Evolutionary conservation across 257 asterid genomes (phyloP).

Genomic region (Handroanthus guayacan): DNA sequence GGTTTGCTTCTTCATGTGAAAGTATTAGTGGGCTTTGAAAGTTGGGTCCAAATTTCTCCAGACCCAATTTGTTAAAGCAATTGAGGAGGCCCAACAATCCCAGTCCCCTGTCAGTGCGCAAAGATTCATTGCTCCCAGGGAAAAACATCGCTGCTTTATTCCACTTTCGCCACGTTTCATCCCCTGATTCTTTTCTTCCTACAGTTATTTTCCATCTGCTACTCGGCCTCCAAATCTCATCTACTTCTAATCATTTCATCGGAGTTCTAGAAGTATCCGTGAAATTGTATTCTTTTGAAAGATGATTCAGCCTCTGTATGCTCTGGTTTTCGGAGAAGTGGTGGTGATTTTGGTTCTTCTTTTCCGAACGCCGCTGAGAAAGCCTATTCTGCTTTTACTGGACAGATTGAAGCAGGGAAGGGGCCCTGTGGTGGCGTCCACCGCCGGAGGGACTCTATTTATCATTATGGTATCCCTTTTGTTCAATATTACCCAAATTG

Average conservation of each 20-base stretch:
- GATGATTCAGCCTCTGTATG: conserved; percentile 80
- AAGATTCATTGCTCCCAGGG: not conserved
- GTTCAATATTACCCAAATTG: conserved; percentile 49
- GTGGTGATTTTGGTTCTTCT: conserved; percentile 57
- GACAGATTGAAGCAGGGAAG: conserved; percentile 74
- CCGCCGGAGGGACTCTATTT: conserved; percentile 74
- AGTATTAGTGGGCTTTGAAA: not conserved
- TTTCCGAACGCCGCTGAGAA: conserved; percentile 75
- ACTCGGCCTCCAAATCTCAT: conserved; percentile 11
- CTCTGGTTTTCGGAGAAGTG: conserved; percentile 66
- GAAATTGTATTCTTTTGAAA: not conserved
- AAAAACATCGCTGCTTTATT: not conserved
- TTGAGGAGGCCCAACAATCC: not conserved
- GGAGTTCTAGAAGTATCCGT: not conserved
- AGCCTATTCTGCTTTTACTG: conserved; percentile 55
- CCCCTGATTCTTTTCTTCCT: conserved; percentile 37
- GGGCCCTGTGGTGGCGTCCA: conserved; percentile 71
- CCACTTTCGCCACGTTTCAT: conserved; percentile 29
- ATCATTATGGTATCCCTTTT: conserved; percentile 59
- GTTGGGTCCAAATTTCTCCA: no score
- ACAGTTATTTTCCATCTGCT: conserved; percentile 24
- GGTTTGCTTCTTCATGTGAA: not conserved
- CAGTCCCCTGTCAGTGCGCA: not conserved
- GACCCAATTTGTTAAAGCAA: not conserved
- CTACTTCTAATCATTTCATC: conserved; percentile 9